Evolutionary conservation across 176 grass and related monocot species (phyloP).

Genomic region (Juncus inflexus): DNA sequence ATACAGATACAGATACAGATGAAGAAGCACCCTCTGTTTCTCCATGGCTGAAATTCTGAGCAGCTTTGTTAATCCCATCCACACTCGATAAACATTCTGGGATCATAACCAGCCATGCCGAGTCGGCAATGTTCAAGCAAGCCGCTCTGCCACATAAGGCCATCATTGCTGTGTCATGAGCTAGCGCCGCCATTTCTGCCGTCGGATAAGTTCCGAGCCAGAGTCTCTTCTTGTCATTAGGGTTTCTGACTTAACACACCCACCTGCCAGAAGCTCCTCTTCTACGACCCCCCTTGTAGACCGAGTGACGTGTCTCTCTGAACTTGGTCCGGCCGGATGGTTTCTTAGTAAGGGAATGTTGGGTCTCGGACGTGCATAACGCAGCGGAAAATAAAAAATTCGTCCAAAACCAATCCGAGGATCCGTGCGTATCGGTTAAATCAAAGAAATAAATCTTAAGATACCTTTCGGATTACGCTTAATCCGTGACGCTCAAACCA

Average conservation of each 20-base stretch:
- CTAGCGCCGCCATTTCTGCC: constrained; percentile 29
- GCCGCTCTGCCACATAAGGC: constrained; percentile 28
- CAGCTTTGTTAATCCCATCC: constrained; percentile 32
- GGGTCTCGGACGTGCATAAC: no score
- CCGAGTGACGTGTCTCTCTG: constrained; percentile 75
- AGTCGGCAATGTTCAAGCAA: constrained; percentile 38
- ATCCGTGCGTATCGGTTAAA: no score
- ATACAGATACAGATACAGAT: not conserved
- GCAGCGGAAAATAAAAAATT: no score
- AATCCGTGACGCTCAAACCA: no score
- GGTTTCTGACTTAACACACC: constrained; percentile 74
- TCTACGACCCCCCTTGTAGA: constrained; percentile 63
- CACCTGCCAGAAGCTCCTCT: constrained; percentile 41
- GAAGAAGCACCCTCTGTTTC: not conserved
- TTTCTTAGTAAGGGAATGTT: constrained; percentile 36
- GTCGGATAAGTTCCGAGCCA: constrained; percentile 33
- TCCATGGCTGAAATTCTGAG: constrained; percentile 19
- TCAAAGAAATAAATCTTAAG: no score
- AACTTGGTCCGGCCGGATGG: constrained; percentile 75
- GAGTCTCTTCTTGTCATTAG: constrained; percentile 28
- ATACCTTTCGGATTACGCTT: no score
- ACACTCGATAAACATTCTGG: not conserved
- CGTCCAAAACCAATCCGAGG: no score
- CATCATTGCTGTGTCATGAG: constrained; percentile 22
- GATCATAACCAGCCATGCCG: constrained; percentile 28